Evolutionary conservation across 2,329 filamentous ascomycete species (phyloP).

Genomic region (Plenodomus tracheiphilus): DNA sequence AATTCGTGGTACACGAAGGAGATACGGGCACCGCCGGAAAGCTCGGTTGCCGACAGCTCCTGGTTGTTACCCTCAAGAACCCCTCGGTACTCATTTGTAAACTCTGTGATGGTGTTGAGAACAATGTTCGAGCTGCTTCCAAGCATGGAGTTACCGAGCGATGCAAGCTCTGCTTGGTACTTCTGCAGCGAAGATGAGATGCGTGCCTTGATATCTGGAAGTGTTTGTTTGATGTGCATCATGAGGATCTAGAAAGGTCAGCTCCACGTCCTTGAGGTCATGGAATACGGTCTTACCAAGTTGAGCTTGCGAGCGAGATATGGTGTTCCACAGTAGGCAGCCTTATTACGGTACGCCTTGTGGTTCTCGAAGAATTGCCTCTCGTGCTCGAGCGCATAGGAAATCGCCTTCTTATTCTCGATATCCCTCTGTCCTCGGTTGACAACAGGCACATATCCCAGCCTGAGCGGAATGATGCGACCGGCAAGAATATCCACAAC

Average conservation of each 20-base stretch:
- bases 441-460: slow-evolving; percentile 96
- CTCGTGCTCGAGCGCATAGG: slow-evolving; percentile 87
- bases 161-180: slow-evolving; percentile 78
- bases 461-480: slow-evolving; percentile 89
- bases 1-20: slow-evolving; percentile 99
- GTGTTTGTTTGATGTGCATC: slow-evolving; percentile 99
- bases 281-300: slow-evolving; percentile 56
- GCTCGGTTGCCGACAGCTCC: slow-evolving; percentile 89
- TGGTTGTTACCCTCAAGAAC: slow-evolving; percentile 96
- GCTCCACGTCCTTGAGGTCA: slow-evolving; percentile 6
- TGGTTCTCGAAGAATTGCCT: slow-evolving; percentile 98
- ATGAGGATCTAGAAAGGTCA: slow-evolving; percentile 73
- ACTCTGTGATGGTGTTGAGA: slow-evolving; percentile 98
- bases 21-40: slow-evolving; percentile 96
- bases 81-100: slow-evolving; percentile 95
- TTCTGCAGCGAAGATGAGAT: slow-evolving; percentile 94
- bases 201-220: slow-evolving; percentile 96
- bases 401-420: slow-evolving; percentile 95
- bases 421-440: slow-evolving; percentile 98
- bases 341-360: slow-evolving; percentile 98
- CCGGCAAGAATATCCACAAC: slow-evolving; percentile 98
- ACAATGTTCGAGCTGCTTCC: slow-evolving; percentile 97
- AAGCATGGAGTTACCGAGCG: slow-evolving; percentile 89
- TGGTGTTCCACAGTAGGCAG: slow-evolving; percentile 95
- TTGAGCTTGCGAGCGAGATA: slow-evolving; percentile 97